phyloP scores from a whole-genome alignment of 352 stramenopile genomes.

The Thalassiosira exigua region DNA sequence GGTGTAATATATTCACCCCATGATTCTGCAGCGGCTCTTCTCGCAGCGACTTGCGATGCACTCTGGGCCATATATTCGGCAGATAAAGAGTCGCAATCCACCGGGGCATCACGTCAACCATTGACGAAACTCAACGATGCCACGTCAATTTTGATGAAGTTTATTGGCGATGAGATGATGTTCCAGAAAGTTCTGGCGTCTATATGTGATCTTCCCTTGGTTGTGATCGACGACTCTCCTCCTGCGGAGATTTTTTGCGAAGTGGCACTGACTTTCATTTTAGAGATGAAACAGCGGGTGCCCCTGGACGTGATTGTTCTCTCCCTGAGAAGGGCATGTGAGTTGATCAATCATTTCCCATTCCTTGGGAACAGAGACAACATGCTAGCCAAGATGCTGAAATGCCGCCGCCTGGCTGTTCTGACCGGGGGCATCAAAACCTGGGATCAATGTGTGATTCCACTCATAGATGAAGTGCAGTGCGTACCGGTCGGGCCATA shows the following conservation, averaged over 20 bases:
- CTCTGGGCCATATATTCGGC: slow-evolving; percentile 53
- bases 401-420: slow-evolving; percentile 25
- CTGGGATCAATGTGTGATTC: slow-evolving; percentile 30
- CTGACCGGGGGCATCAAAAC: slow-evolving; percentile 1
- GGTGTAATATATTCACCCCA: slow-evolving; percentile 6
- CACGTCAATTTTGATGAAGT: slow-evolving; percentile 42
- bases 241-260: slow-evolving; percentile 33
- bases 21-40: slow-evolving; percentile 15
- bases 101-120: not conserved
- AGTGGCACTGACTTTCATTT: slow-evolving; percentile 30
- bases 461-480: no score
- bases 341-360: slow-evolving; percentile 26
- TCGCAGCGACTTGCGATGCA: slow-evolving; percentile 37
- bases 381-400: slow-evolving; percentile 8
- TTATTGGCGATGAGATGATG: slow-evolving; percentile 28
- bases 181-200: slow-evolving; percentile 46
- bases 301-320: slow-evolving; percentile 15
- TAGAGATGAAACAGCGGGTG: slow-evolving; percentile 17
- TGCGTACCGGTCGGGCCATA: no score
- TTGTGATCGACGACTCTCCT: slow-evolving; percentile 2
- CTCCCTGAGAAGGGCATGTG: slow-evolving; percentile 23
- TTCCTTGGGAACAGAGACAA: slow-evolving; percentile 13
- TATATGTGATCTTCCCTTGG: slow-evolving; percentile 42
- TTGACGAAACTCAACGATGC: slow-evolving; percentile 30
- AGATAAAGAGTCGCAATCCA: slow-evolving; percentile 10